Evolutionary conservation across 768 basidiomycete genomes (phyloP), one percentile per base, ranked within the genome.

Genomic region (Termitomyces sp.): DNA sequence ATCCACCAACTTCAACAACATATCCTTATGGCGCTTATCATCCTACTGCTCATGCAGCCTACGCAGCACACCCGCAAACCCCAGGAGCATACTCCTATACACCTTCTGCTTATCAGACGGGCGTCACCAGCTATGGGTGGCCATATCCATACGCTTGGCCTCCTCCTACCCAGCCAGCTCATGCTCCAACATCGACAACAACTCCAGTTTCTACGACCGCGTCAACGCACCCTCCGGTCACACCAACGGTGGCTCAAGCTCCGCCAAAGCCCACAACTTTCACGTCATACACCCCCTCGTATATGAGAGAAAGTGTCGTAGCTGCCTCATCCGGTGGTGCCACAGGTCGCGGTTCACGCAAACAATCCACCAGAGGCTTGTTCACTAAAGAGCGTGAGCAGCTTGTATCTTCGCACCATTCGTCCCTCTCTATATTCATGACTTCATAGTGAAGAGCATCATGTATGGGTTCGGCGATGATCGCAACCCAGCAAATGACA

Each of bases 381-480:
- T 94, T 94, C 67, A 81, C 85, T 1, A 92, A 91, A 84, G 91
- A 94, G 75, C 73, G 91, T 92, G 68, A 74, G 91, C 78, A 48
- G 24, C 39, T 33, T 38, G 13, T 15, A 16, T 46, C 12, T 32
- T 15, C 15, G 35, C n/a, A 42, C 33, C 13, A 22, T 51, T 18
- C 13, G 44, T 44, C 15, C 42, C 16, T 42, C 16, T 38, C 20
- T 63, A 59, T 63, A 50, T 44, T 12, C 32, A 61, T 56, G 55
- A 54, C 32, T 61, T 65, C 59, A 58, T 66, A 93, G 93, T 95
- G 61, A 86, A 88, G 66, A 91, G 82, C 63, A 76, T 95, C 55
- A 94, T 94, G 93, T 96, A 94, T 69, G 94, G 92, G 33, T 97
- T 96, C 73, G 94, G 94, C 12, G 94, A 97, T 71, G 93, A 94